These are phyloP conservation scores for Pythium rhizo-oryzae DNA, from an alignment of 352 stramenopile genomes.

Conservation along the genomic window DNA sequence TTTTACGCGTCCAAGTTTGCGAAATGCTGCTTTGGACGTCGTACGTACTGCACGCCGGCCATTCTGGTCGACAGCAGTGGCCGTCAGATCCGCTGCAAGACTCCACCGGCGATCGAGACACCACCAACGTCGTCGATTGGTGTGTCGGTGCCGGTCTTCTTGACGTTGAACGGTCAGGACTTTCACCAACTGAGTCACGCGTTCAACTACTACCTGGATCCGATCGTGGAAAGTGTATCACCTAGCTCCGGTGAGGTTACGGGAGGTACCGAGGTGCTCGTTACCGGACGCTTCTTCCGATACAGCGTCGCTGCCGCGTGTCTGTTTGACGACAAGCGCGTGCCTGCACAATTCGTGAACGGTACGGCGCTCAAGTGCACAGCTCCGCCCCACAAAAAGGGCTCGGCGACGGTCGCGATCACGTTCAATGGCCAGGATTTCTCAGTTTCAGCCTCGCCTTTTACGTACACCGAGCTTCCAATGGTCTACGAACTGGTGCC, in stretches of 20 bases:
- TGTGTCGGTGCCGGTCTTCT: constrained; percentile 43
- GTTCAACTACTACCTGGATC: constrained; percentile 70
- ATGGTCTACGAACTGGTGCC: constrained; percentile 49
- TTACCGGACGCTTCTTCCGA: constrained; percentile 68
- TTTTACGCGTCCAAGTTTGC: constrained; percentile 60
- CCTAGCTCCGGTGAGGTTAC: constrained; percentile 45
- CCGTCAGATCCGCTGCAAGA: constrained; percentile 41
- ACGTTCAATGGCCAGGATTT: constrained; percentile 79
- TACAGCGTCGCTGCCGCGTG: constrained; percentile 57
- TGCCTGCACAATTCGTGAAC: constrained; percentile 64
- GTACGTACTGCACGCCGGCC: constrained; percentile 38
- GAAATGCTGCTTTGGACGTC: constrained; percentile 66
- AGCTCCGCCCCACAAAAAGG: constrained; percentile 42
- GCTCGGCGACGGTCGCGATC: constrained; percentile 42
- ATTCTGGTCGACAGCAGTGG: constrained; percentile 39
- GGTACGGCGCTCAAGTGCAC: constrained; percentile 56
- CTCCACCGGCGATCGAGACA: constrained; percentile 33
- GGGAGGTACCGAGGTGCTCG: constrained; percentile 59
- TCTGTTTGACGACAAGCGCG: constrained; percentile 46
- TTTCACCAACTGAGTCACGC: constrained; percentile 38
- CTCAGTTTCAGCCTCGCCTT: constrained; percentile 20
- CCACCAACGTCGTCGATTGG: constrained; percentile 12
- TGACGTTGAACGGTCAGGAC: constrained; percentile 85
- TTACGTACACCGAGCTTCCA: constrained; percentile 56
- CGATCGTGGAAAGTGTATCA: constrained; percentile 41